Evolutionary conservation across 345 rosid genomes (phyloP), one percentile per base, ranked within the genome.

Genomic region (Barbarea vulgaris): DNA sequence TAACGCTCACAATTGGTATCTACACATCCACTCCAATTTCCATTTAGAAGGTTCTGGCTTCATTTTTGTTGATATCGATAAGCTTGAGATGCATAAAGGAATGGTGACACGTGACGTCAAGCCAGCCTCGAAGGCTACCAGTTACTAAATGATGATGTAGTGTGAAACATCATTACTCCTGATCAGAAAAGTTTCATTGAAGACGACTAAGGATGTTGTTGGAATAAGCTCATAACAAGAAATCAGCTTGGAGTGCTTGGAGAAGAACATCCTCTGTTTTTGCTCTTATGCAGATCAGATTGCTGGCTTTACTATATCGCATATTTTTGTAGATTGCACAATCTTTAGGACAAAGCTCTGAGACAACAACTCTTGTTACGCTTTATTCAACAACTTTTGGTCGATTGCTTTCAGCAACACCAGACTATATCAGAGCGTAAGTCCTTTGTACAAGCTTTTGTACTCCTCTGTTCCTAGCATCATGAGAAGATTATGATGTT

Each of bases 301-400:
- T 93, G 91, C 69, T 91, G 96, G 98, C 84, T 93, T 17, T 93
- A 93, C 72, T 93, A 84, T 77, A 14, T 83, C 54, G 89, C 90
- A 5, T 91, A 93, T 62, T 84, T 93, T 66, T 93, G 97, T 96
- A 91, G 83, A 93, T 93, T 72, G 94, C 96, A 42, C 89, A 91
- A 60, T 91, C 97, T 0, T 77, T 87, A 4, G 96, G 97, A 59
- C 83, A 88, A 46, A 36, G 85, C 63, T 69, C 88, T 1, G 78
- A 82, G 34, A 87, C 90, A 58, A 82, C 93, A 33, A 64, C 81
- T 15, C 93, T 93, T 63, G 77, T 93, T 63, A 91, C 98, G 3
- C 86, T 93, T n/a, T 91, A 91, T 65, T 91, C 98, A 15, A 91
- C 97, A 46, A 91, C 91, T 84, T 93, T 93, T 0, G 98, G 98